A percentile compares a stretch with the other conserved stretches of the same genome.
These are phyloP conservation scores for Xanthoconium separans DNA, from an alignment of 1,284 basidiomycete genomes.

Conservation along the genomic window DNA sequence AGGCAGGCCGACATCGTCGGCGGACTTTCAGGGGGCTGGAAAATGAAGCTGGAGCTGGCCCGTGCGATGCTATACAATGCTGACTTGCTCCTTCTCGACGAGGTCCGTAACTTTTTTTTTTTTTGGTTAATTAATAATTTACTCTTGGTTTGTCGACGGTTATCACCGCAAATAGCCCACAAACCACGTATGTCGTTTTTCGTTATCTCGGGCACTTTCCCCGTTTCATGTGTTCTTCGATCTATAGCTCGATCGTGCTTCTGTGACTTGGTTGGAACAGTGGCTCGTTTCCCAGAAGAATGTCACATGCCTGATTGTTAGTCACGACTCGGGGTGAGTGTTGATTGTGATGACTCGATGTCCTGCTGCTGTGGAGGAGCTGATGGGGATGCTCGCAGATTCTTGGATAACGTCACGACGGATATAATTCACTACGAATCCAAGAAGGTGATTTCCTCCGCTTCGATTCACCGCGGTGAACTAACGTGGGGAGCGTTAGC, in stretches of 20 bases:
- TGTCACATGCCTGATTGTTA: conserved; percentile 93
- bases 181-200: conserved; percentile 71
- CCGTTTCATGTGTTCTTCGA: conserved; percentile 22
- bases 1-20: conserved; percentile 87
- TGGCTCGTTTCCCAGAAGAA: conserved; percentile 82
- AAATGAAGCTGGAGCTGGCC: conserved; percentile 95
- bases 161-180: conserved; percentile 65
- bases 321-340: conserved; percentile 92
- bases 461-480: conserved; percentile 20
- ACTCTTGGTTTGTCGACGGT: conserved; percentile 11
- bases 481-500: conserved; percentile 41
- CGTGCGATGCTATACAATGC: conserved; percentile 97
- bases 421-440: conserved; percentile 98
- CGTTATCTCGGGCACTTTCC: conserved; percentile 16
- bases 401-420: conserved; percentile 95
- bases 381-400: conserved; percentile 45
- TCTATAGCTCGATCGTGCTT: conserved; percentile 77
- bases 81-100: conserved; percentile 89
- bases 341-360: background rate
- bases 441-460: conserved; percentile 67
- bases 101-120: conserved; percentile 42
- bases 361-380: conserved; percentile 13
- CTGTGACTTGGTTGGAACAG: conserved; percentile 92
- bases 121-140: conserved; percentile 21
- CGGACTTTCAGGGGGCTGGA: conserved; percentile 97